These are phyloP conservation scores for Clarireedia homoeocarpa DNA, from an alignment of 2,329 filamentous ascomycete species.

Conservation along the genomic window DNA sequence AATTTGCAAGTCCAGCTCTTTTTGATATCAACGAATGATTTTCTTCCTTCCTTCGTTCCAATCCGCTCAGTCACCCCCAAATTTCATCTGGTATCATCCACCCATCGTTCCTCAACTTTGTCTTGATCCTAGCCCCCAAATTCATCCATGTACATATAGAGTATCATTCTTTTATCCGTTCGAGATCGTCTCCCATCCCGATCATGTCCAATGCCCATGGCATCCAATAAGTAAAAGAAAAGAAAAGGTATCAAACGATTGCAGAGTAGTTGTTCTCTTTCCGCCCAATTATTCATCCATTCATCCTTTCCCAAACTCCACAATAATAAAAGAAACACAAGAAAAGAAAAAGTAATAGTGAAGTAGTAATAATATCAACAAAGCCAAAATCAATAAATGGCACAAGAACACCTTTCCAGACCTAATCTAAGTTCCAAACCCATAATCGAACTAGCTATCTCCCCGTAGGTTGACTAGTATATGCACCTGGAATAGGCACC, in stretches of 20 bases:
- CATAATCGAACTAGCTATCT: not conserved
- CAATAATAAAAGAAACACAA: not conserved
- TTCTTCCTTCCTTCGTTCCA: no score
- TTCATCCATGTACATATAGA: no score
- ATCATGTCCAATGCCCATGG: no score
- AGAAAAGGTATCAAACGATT: not conserved
- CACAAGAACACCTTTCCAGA: not conserved
- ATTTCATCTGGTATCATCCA: no score
- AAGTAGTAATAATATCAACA: not conserved
- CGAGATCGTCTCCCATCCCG: no score
- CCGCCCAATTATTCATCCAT: no score
- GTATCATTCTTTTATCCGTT: no score
- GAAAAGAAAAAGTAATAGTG: not conserved
- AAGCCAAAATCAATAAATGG: not conserved
- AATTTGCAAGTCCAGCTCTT: no score
- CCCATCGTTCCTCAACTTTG: no score
- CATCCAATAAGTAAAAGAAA: not conserved
- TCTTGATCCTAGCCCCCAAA: no score
- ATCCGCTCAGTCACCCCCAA: no score
- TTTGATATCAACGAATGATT: no score
- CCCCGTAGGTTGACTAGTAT: conserved; percentile 45
- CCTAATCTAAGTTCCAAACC: not conserved
- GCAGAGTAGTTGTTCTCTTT: not conserved
- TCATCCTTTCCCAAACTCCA: not conserved
- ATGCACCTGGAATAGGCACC: conserved; percentile 85